Evolutionary conservation across 148 eudicot species (phyloP), one percentile per base, ranked within the genome.

Genomic region (Rhododendron vialii): DNA sequence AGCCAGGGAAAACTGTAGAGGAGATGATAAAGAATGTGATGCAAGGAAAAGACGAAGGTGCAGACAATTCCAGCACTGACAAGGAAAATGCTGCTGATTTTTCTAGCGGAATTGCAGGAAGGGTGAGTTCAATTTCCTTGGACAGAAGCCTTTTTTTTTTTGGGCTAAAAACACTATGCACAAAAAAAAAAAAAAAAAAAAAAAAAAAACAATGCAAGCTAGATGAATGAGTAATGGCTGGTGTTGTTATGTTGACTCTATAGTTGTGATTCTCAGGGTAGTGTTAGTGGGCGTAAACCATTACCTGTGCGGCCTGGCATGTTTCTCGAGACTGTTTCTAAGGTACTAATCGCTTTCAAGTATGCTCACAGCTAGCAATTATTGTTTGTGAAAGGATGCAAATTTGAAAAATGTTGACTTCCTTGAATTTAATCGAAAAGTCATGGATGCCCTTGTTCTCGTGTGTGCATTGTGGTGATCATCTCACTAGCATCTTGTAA

Each of bases 221-320:
- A 24, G 84, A 48, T 51, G 63, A 69, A 81, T 35, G 73, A 26
- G 24, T 61, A 33, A 65, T 24, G 73, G 51, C 80, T 36, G 73
- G 12, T 36, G 24, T 20, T 78, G 17, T 43, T 74, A 26, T 30
- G 36, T 67, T 88, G 53, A 91, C 38, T 28, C 47, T 65, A 82
- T 77, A 78, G 75, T 85, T 53, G 51, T 89, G 85, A 86, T 91
- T 55, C 92, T 71, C 96, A 96, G 99, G 94, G 90, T 87, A 96
- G 98, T 90, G 84, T 90, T 77, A 85, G 91, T 57, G 98, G 99
- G 48, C 87, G 85, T 61, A 93, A 88, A 85, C 90, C 98, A 65
- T 92, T 89, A 82, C 99, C 99, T 50, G 99, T 97, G 80, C 99
- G 98, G n/a, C 99, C 99, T 84, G 99, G 99, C 89, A 97, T 95